These are phyloP conservation scores for Cucumis cinereus DNA, from an alignment of 306 rosid species.

Conservation along the genomic window DNA sequence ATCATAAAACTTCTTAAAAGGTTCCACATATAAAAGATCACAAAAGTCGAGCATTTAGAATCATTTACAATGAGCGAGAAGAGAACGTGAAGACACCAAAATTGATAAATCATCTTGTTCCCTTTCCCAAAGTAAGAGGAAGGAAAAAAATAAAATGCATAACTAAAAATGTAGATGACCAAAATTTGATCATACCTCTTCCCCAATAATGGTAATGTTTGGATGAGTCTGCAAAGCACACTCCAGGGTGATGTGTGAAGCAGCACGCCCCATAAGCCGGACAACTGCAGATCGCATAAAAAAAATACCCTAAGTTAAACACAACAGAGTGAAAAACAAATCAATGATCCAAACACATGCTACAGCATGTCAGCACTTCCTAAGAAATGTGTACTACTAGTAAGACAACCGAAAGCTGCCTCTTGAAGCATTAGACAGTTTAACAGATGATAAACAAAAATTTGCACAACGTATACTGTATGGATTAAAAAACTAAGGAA, in stretches of 20 bases:
- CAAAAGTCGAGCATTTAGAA: neutral
- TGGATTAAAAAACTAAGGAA: neutral
- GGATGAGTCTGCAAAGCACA: conserved; percentile 99
- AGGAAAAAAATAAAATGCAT: neutral
- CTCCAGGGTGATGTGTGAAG: conserved; percentile 95
- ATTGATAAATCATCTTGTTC: neutral
- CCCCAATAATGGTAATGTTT: conserved; percentile 87
- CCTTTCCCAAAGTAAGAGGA: neutral
- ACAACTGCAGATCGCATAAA: conserved; percentile 54
- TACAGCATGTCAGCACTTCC: neutral
- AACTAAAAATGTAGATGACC: neutral
- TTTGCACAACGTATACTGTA: neutral
- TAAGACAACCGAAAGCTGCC: neutral
- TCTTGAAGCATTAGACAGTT: neutral
- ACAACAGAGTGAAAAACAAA: neutral
- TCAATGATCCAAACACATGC: neutral
- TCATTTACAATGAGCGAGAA: neutral
- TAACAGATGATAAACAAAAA: neutral
- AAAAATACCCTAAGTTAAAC: neutral
- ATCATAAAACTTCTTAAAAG: neutral
- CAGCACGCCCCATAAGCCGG: conserved; percentile 99
- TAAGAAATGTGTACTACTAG: neutral
- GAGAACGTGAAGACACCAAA: neutral
- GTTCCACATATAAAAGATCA: neutral
- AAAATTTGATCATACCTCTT: conserved; percentile 50